Conservation (phyloP, 2,329 filamentous ascomycete genomes). For the Diaporthe sp. region DNA sequence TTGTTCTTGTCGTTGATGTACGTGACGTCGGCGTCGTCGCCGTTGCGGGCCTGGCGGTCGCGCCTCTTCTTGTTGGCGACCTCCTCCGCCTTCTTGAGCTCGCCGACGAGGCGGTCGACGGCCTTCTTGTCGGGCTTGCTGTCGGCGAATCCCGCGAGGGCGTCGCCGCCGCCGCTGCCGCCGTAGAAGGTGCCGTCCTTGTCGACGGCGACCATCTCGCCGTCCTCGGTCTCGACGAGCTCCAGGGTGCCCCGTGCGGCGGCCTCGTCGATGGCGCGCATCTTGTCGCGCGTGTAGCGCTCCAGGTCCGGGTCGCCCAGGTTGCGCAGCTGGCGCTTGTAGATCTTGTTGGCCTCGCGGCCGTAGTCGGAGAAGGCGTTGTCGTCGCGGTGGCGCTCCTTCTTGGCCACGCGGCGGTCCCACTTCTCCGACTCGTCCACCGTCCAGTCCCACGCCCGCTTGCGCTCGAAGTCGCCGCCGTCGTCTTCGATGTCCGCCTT, state of each 20-base stretch:
- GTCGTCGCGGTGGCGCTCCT: conserved; percentile 83
- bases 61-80: conserved; percentile 86
- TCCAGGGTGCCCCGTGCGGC: conserved; percentile 88
- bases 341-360: conserved; percentile 90
- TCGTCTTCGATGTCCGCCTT: conserved; percentile 90
- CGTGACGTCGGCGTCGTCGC: conserved; percentile 91
- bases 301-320: conserved; percentile 82
- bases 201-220: conserved; percentile 94
- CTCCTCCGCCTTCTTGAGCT: conserved; percentile 91
- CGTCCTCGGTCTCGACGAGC: conserved; percentile 94
- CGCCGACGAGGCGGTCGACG: conserved; percentile 87
- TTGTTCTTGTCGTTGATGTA: conserved; percentile 99
- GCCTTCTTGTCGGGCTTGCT: conserved; percentile 90
- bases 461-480: conserved; percentile 95
- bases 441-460: conserved; percentile 99
- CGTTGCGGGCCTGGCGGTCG: conserved; percentile 81
- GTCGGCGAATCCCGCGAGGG: conserved; percentile 83
- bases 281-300: conserved; percentile 88
- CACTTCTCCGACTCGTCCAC: conserved; percentile 93
- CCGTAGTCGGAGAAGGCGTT: conserved; percentile 92
- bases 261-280: conserved; percentile 85
- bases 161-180: conserved; percentile 86
- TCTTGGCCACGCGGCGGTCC: conserved; percentile 93
- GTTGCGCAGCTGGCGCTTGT: conserved; percentile 89
- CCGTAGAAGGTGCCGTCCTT: conserved; percentile 92